A percentile compares a stretch with the other conserved stretches of the same genome.
Conservation (phyloP, 306 rosid species). For the Lagenaria siceraria region DNA sequence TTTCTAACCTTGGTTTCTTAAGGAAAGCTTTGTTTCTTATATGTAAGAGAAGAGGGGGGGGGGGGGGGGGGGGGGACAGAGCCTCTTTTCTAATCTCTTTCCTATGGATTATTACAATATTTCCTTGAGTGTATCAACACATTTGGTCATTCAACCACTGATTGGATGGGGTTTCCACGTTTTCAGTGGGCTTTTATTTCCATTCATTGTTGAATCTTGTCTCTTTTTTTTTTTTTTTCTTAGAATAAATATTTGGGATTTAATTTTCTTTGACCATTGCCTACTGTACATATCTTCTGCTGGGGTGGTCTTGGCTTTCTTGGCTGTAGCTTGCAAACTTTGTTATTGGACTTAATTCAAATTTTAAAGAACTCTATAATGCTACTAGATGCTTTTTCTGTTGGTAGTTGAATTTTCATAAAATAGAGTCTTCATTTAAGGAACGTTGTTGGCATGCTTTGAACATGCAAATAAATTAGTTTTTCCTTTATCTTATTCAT, state of each 20-base stretch:
- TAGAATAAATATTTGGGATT: neutral
- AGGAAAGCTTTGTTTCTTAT: too few species aligned
- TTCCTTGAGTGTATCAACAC: neutral
- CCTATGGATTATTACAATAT: too few species aligned
- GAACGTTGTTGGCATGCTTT: neutral
- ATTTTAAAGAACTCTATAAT: neutral
- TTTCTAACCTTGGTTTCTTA: too few species aligned
- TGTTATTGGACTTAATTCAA: neutral
- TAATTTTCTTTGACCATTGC: neutral
- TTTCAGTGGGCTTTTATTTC: neutral
- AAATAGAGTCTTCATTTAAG: neutral
- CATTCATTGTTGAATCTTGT: neutral
- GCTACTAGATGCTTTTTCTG: neutral
- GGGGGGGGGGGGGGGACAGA: too few species aligned
- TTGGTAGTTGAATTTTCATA: neutral
- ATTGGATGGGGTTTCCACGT: neutral
- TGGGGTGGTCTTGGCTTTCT: neutral
- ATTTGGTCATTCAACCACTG: neutral
- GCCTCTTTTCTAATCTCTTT: too few species aligned
- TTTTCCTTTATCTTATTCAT: neutral
- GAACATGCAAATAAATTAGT: neutral
- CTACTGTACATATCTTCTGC: neutral
- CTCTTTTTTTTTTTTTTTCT: neutral
- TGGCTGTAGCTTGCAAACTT: neutral
- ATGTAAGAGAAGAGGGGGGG: too few species aligned